phyloP scores from a whole-genome alignment of 345 rosid species.

The Aurinia saxatilis region DNA sequence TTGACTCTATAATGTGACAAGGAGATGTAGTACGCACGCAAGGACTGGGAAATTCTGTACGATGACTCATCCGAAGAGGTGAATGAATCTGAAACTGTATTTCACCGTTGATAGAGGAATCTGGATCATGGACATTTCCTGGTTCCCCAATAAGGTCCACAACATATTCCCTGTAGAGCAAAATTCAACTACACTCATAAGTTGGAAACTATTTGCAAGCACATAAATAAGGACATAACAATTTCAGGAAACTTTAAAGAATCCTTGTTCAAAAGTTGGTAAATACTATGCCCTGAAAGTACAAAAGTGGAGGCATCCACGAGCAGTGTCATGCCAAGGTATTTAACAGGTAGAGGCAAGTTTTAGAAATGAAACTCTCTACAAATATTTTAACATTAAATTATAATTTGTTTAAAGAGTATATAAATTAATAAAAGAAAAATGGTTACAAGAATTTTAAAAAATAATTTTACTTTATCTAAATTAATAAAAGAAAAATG shows the following conservation, averaged over 20 bases:
- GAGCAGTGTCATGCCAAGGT: too few relatives aligned
- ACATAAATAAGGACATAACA: constrained; percentile 27
- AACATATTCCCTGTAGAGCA: constrained; percentile 77
- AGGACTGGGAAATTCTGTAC: constrained; percentile 42
- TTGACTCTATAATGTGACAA: constrained; percentile 29
- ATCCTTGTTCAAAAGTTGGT: background rate
- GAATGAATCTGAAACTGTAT: constrained; percentile 51
- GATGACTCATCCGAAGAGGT: constrained; percentile 54
- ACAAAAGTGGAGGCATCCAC: too few relatives aligned
- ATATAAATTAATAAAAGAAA: too few relatives aligned
- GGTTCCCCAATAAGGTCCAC: constrained; percentile 95
- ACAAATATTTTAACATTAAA: too few relatives aligned
- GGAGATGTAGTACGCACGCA: constrained; percentile 32
- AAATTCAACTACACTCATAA: constrained; percentile 8
- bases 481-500: too few relatives aligned
- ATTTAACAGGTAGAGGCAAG: too few relatives aligned
- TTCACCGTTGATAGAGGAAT: constrained; percentile 81
- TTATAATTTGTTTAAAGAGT: too few relatives aligned
- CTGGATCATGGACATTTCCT: constrained; percentile 79
- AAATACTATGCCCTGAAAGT: constrained; percentile 1
- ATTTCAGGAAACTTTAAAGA: too few relatives aligned
- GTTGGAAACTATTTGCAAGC: constrained; percentile 12
- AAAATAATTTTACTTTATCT: too few relatives aligned
- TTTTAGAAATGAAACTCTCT: too few relatives aligned
- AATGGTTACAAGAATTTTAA: too few relatives aligned